Percentiles rank a stretch among this genome's conserved stretches.
phyloP scores from a whole-genome alignment of 768 basidiomycete species.

The Serendipita sp. region DNA sequence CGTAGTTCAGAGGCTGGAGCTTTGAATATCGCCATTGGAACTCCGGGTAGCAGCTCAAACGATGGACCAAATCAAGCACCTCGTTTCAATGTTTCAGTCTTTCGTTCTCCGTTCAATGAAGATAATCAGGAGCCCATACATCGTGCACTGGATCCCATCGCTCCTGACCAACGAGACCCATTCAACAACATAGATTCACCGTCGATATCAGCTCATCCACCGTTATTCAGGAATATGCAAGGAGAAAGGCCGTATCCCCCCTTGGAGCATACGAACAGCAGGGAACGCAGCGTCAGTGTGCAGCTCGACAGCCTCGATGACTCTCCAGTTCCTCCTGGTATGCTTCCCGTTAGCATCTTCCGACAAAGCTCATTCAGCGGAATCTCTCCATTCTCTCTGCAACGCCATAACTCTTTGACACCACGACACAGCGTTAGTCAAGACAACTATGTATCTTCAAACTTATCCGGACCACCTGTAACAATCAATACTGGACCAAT shows the following conservation, averaged over 20 bases:
- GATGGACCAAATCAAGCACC: not conserved
- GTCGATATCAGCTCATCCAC: not conserved
- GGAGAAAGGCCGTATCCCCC: not conserved
- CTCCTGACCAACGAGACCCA: not conserved
- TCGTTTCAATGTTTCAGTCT: not conserved
- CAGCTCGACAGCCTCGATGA: not conserved
- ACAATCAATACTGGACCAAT: not conserved
- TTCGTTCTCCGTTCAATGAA: not conserved
- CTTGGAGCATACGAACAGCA: not conserved
- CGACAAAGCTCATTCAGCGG: not conserved
- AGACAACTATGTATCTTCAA: conserved; percentile 1
- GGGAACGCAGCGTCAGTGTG: not conserved
- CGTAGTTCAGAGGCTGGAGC: not conserved
- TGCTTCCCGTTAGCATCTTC: not conserved
- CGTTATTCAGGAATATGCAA: not conserved
- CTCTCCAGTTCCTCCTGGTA: not conserved
- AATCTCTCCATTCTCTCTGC: not conserved
- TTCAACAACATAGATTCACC: not conserved
- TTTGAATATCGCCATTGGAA: not conserved
- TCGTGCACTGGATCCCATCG: not conserved
- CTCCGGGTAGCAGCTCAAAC: not conserved
- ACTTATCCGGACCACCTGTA: not conserved
- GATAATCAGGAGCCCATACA: not conserved
- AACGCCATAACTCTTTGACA: not conserved
- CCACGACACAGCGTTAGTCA: not conserved